Evolutionary conservation across 352 stramenopile species (phyloP).

Genomic region (Bremia lactucae): DNA sequence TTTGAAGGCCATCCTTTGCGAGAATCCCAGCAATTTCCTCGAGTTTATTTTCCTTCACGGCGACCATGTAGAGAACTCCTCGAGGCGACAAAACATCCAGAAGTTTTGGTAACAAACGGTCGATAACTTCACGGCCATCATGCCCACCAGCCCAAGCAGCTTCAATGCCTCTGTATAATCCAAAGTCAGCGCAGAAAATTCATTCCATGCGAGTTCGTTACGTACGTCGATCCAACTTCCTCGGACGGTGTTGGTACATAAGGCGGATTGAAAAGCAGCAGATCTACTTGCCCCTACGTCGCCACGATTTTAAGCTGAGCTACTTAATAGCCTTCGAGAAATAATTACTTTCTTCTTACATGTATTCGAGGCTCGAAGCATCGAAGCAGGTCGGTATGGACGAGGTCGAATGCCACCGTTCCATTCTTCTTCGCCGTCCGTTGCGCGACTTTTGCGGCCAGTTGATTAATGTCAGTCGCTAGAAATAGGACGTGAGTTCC

Average conservation of each 20-base stretch:
- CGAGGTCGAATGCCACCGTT: slow-evolving; percentile 53
- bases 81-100: slow-evolving; percentile 61
- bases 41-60: slow-evolving; percentile 94
- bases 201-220: not conserved
- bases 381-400: slow-evolving; percentile 80
- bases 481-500: slow-evolving; percentile 44
- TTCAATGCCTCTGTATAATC: slow-evolving; percentile 81
- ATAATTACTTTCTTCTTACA: slow-evolving; percentile 12
- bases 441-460: slow-evolving; percentile 70
- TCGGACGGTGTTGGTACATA: slow-evolving; percentile 95
- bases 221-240: slow-evolving; percentile 88
- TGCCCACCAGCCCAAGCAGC: slow-evolving; percentile 92
- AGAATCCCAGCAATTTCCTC: slow-evolving; percentile 86
- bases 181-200: not conserved
- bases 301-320: no score
- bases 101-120: slow-evolving; percentile 90
- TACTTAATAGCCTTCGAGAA: no score
- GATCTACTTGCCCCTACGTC: slow-evolving; percentile 68
- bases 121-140: slow-evolving; percentile 91
- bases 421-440: slow-evolving; percentile 83
- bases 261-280: slow-evolving; percentile 97
- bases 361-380: slow-evolving; percentile 48
- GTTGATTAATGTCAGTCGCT: slow-evolving; percentile 91
- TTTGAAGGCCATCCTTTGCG: slow-evolving; percentile 47
- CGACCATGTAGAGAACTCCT: slow-evolving; percentile 96